These are phyloP conservation scores for Cyclocybe cylindracea DNA, from an alignment of 768 basidiomycete species.

Conservation along the genomic window DNA sequence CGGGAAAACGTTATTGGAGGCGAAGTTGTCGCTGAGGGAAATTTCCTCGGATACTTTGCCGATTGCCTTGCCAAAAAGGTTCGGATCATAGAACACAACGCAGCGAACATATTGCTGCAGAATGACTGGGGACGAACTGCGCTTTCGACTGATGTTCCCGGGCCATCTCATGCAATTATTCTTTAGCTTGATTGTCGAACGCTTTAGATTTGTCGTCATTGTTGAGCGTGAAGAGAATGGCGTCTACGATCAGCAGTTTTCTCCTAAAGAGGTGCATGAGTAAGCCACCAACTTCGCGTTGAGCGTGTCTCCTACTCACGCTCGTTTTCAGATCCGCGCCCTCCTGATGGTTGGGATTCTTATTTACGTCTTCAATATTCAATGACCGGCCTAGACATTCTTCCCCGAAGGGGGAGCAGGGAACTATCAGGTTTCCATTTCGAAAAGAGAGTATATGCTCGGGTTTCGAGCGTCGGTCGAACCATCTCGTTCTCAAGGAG, in stretches of 20 bases:
- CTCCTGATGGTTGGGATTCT: no score
- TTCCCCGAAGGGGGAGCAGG: slow-evolving; percentile 10
- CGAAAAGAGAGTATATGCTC: slow-evolving; percentile 18
- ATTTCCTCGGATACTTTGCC: slow-evolving; percentile 30
- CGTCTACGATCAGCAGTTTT: not conserved
- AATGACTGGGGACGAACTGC: not conserved
- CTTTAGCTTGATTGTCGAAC: not conserved
- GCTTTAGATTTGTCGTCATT: not conserved
- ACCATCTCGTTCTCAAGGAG: slow-evolving; percentile 28
- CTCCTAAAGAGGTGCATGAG: not conserved
- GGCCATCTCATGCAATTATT: not conserved
- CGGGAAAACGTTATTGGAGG: slow-evolving; percentile 16
- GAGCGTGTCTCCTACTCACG: not conserved
- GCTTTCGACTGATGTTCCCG: not conserved
- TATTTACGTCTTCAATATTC: no score
- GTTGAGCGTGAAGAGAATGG: not conserved
- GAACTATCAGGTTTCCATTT: slow-evolving; percentile 1
- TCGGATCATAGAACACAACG: slow-evolving; percentile 27
- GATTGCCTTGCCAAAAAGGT: slow-evolving; percentile 25
- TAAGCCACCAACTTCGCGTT: not conserved
- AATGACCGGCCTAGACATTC: not conserved
- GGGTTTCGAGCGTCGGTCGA: slow-evolving; percentile 12
- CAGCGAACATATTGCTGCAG: slow-evolving; percentile 25
- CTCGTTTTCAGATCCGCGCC: not conserved
- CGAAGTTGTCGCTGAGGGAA: slow-evolving; percentile 30